Conservation (phyloP, 495 filamentous ascomycete species). For the Lasiosphaeria hispida region DNA sequence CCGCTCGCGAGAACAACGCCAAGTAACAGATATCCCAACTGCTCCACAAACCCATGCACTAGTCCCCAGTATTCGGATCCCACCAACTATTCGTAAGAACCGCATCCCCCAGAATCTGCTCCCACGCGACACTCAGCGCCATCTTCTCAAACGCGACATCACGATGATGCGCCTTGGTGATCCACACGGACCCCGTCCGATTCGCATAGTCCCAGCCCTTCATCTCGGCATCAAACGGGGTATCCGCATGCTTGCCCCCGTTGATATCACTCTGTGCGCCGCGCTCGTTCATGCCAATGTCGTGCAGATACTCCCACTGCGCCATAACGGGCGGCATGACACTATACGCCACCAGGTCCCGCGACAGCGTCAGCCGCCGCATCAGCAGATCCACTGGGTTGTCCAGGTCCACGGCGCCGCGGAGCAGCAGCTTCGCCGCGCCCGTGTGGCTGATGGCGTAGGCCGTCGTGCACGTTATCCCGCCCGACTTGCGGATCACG, state of each 20-base stretch:
- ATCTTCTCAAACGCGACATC: constrained; percentile 22
- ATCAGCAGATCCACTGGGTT: constrained; percentile 22
- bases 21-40: too few species aligned
- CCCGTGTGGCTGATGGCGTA: constrained; percentile 24
- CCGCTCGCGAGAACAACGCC: too few species aligned
- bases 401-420: constrained; percentile 18
- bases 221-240: constrained; percentile 15
- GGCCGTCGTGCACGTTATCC: constrained; percentile 20
- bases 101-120: constrained; percentile 12
- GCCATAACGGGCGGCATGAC: constrained; percentile 20
- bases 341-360: constrained; percentile 18
- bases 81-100: constrained; percentile 14
- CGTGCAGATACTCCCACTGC: constrained; percentile 22
- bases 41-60: background rate
- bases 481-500: constrained; percentile 18
- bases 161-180: constrained; percentile 15
- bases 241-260: constrained; percentile 20
- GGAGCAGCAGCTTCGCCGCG: constrained; percentile 19
- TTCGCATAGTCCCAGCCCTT: constrained; percentile 18
- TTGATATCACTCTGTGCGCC: constrained; percentile 24
- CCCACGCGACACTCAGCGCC: constrained; percentile 20
- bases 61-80: constrained; percentile 5
- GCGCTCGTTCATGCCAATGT: constrained; percentile 19
- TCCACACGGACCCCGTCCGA: constrained; percentile 13
- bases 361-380: constrained; percentile 1